These are phyloP conservation scores for Ramalina intermedia DNA, from an alignment of 495 filamentous ascomycete genomes.

Conservation along the genomic window DNA sequence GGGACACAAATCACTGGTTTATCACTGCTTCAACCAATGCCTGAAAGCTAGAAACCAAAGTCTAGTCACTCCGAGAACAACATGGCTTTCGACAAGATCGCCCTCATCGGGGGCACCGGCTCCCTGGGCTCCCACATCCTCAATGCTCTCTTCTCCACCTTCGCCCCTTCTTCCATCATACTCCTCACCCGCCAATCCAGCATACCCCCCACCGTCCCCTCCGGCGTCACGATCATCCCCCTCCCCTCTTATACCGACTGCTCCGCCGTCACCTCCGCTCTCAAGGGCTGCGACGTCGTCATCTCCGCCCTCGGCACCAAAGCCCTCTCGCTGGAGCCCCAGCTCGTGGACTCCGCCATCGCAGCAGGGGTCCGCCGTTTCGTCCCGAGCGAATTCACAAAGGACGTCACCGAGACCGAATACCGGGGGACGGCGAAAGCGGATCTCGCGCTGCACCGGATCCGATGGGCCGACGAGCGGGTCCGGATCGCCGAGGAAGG, in stretches of 20 bases:
- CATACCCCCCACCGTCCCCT: not conserved
- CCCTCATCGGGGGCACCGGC: not conserved
- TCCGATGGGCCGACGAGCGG: not conserved
- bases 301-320: conserved; percentile 19
- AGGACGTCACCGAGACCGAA: not conserved
- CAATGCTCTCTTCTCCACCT: not conserved
- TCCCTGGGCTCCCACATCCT: conserved; percentile 2
- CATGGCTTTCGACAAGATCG: conserved; percentile 1
- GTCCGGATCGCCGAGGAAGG: not conserved
- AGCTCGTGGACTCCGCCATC: conserved; percentile 36
- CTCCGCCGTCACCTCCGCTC: conserved; percentile 3
- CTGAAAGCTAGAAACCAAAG: no score
- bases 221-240: not conserved
- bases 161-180: not conserved
- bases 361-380: conserved; percentile 37
- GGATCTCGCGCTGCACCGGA: not conserved
- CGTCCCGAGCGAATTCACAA: conserved; percentile 35
- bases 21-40: no score
- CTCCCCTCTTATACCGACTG: not conserved
- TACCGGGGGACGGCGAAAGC: not conserved
- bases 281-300: conserved; percentile 26
- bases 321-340: conserved; percentile 18
- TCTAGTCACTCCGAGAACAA: no score
- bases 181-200: not conserved
- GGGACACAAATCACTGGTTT: no score